Conservation (phyloP, 345 rosid genomes). For the Corchorus olitorius region DNA sequence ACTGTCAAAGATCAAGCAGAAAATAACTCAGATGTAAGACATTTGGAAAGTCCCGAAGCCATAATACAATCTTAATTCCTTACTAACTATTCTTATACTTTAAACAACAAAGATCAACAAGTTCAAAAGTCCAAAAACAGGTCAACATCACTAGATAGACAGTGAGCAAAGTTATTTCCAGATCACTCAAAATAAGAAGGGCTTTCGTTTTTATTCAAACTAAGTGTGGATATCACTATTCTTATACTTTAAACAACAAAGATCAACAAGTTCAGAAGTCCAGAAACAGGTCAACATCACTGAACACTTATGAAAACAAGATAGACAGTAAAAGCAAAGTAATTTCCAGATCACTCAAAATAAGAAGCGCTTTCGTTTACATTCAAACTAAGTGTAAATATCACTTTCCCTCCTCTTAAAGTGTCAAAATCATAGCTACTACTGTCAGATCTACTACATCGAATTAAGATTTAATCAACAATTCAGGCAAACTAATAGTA, state of each 20-base stretch:
- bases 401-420: no score
- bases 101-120: no score
- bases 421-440: background rate
- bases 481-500: background rate
- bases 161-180: background rate
- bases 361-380: background rate
- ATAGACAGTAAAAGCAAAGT: background rate
- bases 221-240: background rate
- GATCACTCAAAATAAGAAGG: background rate
- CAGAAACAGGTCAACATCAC: no score
- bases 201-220: background rate
- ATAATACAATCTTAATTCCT: background rate
- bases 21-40: background rate
- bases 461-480: no score
- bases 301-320: no score
- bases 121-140: no score
- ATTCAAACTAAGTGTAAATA: background rate
- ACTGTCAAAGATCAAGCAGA: slow-evolving; percentile 33
- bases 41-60: background rate
- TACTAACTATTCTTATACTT: background rate
- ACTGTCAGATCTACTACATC: background rate
- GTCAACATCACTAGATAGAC: background rate
- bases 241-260: no score
- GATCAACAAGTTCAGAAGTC: no score
- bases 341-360: background rate